Evolutionary conservation across 2,329 filamentous ascomycete species (phyloP), one percentile per base, ranked within the genome.

Genomic region (Nemania sp.): DNA sequence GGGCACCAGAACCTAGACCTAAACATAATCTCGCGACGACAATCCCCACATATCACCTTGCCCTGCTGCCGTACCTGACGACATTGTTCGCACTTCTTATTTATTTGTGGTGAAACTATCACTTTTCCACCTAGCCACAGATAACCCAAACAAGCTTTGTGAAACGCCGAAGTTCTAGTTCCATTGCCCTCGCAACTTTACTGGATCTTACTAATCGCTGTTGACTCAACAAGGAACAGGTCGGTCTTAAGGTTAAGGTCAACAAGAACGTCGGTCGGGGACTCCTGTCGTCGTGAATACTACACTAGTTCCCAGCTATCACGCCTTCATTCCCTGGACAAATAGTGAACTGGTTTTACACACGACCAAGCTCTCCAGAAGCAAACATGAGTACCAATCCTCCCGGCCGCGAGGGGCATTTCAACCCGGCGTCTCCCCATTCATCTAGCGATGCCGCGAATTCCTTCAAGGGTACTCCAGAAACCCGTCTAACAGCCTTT

Each of bases 391-490:
- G 74, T 70, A 73, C 43, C 66, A 84, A 72, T 43, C 77, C 81
- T 29, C 80, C 84, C 52, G 70, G 74, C 53, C 80, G 78, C 38
- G 84, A 86, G 51, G 77, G 77, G 8, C 70, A 71, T 24, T 82
- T 81, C 73, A 82, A 82, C 72, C 80, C 82, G 5, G 77, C 83
- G 35, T 88, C 87, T 2, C 85, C 86, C 52, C 82, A 80, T 65
- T 87, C 87, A 0, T 86, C 85, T 1, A 81, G 76, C 61, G 86
- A 84, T 53, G 83, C 81, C 22, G 83, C 82, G 35, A 86, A 87
- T 59, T 90, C 89, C 11, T 85, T 84, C 74, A 85, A 88, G 72
- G 86, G 85, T 18, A 92, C 90, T 5, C 90, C 90, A 0, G 88
- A 90, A 66, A 91, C 89, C 7, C 86, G 85, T 57, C 72, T 90